Conservation (phyloP, 2,329 filamentous ascomycete species). For the Magnaporthiopsis poae region DNA sequence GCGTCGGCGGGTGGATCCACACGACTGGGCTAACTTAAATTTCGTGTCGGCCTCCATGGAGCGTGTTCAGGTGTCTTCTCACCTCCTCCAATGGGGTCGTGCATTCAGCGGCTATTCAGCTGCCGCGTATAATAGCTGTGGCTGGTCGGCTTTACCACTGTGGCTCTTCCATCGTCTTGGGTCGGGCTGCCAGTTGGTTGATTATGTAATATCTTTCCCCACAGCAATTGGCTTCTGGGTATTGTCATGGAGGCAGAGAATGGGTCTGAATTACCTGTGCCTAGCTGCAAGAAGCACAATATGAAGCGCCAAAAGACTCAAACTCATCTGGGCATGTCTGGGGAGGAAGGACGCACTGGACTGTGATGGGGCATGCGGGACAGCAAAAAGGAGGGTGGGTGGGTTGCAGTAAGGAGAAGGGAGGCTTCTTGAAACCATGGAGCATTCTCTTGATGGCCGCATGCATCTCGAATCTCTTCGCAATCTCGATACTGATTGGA, state of each 20-base stretch:
- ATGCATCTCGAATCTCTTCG: neutral
- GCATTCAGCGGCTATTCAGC: neutral
- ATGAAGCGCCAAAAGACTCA: too few relatives aligned
- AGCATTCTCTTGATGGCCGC: neutral
- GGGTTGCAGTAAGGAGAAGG: neutral
- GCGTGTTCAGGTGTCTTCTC: neutral
- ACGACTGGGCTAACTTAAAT: neutral
- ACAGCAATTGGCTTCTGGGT: neutral
- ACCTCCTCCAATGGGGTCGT: neutral
- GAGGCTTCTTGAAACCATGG: neutral
- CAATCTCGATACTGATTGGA: neutral
- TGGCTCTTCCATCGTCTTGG: neutral
- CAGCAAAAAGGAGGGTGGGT: too few relatives aligned
- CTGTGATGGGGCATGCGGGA: neutral
- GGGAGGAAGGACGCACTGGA: neutral
- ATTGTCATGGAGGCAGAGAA: neutral
- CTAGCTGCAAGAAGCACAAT: neutral
- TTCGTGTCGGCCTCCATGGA: neutral
- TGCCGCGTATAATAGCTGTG: neutral
- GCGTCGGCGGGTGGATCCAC: slow-evolving; percentile 1
- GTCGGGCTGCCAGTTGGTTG: neutral
- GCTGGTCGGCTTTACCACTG: neutral
- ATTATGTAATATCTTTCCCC: neutral
- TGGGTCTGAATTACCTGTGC: neutral
- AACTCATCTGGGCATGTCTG: neutral